phyloP scores from a whole-genome alignment of 2,329 filamentous ascomycete species.

The Aspergillus cejpii region DNA sequence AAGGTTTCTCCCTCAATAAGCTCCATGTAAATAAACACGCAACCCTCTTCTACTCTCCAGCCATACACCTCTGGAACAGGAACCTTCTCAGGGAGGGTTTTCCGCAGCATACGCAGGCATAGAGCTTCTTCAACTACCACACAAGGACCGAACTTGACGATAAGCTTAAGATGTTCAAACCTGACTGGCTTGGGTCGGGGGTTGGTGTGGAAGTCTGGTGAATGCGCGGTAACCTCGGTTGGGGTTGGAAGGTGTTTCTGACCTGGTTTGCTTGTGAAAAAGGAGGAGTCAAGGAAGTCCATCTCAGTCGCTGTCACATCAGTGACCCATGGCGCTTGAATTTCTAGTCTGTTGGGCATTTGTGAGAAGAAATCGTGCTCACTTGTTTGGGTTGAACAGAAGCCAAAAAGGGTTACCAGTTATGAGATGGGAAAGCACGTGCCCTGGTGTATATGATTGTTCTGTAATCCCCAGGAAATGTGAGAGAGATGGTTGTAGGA shows the following conservation, averaged over 20 bases:
- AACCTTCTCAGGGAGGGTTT: constrained; percentile 16
- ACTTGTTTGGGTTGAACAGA: too few relatives aligned
- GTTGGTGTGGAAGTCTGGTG: constrained; percentile 8
- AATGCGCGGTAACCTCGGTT: constrained; percentile 16
- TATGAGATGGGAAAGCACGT: too few relatives aligned
- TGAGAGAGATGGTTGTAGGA: too few relatives aligned
- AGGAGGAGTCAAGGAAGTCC: constrained; percentile 23
- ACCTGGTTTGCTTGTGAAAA: constrained; percentile 16
- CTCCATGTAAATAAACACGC: constrained; percentile 32
- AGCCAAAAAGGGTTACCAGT: too few relatives aligned
- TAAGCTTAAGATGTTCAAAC: constrained; percentile 15
- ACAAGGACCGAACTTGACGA: constrained; percentile 23
- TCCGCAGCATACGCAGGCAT: constrained; percentile 21
- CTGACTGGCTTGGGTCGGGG: constrained; percentile 9
- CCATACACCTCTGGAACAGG: constrained; percentile 37
- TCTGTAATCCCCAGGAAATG: too few relatives aligned
- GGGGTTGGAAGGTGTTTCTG: constrained; percentile 18
- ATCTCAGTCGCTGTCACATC: constrained; percentile 16
- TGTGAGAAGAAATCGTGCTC: too few relatives aligned
- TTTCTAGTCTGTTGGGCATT: too few relatives aligned
- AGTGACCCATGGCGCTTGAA: too few relatives aligned
- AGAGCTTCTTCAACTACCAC: constrained; percentile 20
- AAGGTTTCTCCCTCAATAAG: constrained; percentile 25
- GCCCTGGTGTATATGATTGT: too few relatives aligned
- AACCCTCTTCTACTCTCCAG: constrained; percentile 22